Evolutionary conservation across 1,284 basidiomycete genomes (phyloP).

Genomic region (Tetrapyrgos nigripes): DNA sequence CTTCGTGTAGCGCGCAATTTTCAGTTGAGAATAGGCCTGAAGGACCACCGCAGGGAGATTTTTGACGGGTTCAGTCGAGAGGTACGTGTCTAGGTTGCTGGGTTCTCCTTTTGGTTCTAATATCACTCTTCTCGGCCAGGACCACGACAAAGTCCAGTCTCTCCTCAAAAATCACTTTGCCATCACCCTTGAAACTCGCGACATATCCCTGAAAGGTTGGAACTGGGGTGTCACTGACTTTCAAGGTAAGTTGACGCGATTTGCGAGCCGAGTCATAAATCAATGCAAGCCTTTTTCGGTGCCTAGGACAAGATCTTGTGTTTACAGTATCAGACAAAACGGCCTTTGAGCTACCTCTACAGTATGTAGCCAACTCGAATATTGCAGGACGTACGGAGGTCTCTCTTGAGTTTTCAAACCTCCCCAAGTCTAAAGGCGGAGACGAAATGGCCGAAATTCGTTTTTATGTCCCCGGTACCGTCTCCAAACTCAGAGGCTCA

Average conservation of each 20-base stretch:
- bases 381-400: conserved; percentile 98
- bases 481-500: conserved; percentile 72
- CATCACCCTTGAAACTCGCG: conserved; percentile 85
- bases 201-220: conserved; percentile 94
- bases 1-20: conserved; percentile 91
- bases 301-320: conserved; percentile 83
- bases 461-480: conserved; percentile 92
- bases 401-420: conserved; percentile 88
- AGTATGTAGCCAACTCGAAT: conserved; percentile 94
- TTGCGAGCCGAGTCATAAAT: neutral
- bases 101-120: conserved; percentile 9
- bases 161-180: conserved; percentile 89
- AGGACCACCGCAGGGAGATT: conserved; percentile 72
- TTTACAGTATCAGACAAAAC: conserved; percentile 93
- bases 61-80: conserved; percentile 96
- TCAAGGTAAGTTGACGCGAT: conserved; percentile 68
- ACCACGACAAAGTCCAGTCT: conserved; percentile 79
- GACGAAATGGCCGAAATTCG: conserved; percentile 98
- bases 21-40: conserved; percentile 83
- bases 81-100: conserved; percentile 48
- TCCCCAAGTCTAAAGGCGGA: conserved; percentile 52
- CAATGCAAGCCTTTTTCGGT: conserved; percentile 3
- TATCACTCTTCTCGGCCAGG: conserved; percentile 50
- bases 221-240: conserved; percentile 98
- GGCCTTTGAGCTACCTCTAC: conserved; percentile 91